Percentiles rank a stretch among this genome's conserved stretches.
These are phyloP conservation scores for Pisolithus sp. DNA, from an alignment of 768 basidiomycete species.

Conservation along the genomic window DNA sequence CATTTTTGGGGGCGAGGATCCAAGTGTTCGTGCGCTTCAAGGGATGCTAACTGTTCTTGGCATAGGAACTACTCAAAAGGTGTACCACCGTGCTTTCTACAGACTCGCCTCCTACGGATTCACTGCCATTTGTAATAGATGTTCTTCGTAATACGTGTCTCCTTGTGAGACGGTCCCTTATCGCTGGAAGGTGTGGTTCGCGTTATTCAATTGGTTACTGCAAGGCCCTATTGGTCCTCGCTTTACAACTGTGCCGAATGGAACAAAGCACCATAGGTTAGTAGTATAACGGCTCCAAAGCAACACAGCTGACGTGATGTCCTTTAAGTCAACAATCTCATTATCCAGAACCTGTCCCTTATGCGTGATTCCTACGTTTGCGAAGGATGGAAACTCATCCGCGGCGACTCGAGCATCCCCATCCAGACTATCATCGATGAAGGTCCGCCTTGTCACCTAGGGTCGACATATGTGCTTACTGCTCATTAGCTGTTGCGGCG, in stretches of 20 bases:
- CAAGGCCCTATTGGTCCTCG: conserved; percentile 22
- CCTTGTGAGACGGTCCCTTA: conserved; percentile 18
- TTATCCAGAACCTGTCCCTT: conserved; percentile 16
- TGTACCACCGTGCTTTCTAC: conserved; percentile 16
- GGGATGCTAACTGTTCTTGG: conserved; percentile 4
- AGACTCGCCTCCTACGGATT: conserved; percentile 6
- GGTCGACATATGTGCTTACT: conserved; percentile 2
- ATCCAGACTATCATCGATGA: conserved; percentile 14
- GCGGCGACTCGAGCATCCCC: conserved; percentile 5
- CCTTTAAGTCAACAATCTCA: conserved; percentile 12
- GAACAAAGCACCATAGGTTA: conserved; percentile 15
- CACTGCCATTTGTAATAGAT: conserved; percentile 12
- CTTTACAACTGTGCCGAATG: conserved; percentile 15
- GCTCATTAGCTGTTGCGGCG: conserved; percentile 8
- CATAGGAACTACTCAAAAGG: conserved; percentile 17
- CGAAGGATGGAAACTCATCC: conserved; percentile 18
- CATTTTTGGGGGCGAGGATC: conserved; percentile 24
- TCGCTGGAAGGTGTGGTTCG: conserved; percentile 18
- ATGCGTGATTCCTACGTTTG: conserved; percentile 8
- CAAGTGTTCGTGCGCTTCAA: neutral
- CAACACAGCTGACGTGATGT: neutral
- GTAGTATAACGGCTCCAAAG: conserved; percentile 2
- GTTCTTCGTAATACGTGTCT: conserved; percentile 16
- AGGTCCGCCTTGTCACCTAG: conserved; percentile 9
- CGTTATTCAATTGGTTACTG: conserved; percentile 25